These are phyloP conservation scores for Rosa chinensis DNA, from an alignment of 306 rosid species.

Conservation along the genomic window DNA sequence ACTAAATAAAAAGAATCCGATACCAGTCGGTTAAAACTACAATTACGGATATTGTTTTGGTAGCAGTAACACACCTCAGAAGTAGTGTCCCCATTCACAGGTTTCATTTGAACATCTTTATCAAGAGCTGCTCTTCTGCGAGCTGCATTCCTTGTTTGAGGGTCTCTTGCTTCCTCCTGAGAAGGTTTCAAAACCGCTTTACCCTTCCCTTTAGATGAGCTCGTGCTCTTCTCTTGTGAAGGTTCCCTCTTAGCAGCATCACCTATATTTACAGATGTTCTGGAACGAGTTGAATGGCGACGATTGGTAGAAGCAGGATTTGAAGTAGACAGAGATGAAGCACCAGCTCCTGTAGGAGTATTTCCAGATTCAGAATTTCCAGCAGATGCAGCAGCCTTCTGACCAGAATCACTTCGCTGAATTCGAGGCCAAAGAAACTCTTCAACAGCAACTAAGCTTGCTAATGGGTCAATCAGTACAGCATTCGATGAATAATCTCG, in stretches of 20 bases:
- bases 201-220: conserved; percentile 92
- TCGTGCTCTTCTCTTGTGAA: conserved; percentile 69
- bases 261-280: conserved; percentile 80
- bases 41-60: not conserved
- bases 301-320: conserved; percentile 64
- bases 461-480: conserved; percentile 90
- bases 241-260: conserved; percentile 61
- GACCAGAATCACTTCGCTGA: conserved; percentile 84
- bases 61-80: conserved; percentile 73
- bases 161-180: conserved; percentile 79
- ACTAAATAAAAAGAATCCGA: not conserved
- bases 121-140: conserved; percentile 83
- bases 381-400: conserved; percentile 58
- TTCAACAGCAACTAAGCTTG: conserved; percentile 95
- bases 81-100: conserved; percentile 79
- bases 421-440: conserved; percentile 98
- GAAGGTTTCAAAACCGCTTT: conserved; percentile 91
- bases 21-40: not conserved
- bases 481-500: conserved; percentile 91
- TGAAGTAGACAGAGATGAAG: conserved; percentile 62
- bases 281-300: conserved; percentile 82
- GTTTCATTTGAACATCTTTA: conserved; percentile 80
- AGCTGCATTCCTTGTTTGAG: conserved; percentile 91
- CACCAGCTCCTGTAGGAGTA: conserved; percentile 66
- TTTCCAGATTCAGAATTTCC: conserved; percentile 88